Evolutionary conservation across 2,329 filamentous ascomycete genomes (phyloP), one percentile per base, ranked within the genome.

Genomic region (Lecanosticta acicola): DNA sequence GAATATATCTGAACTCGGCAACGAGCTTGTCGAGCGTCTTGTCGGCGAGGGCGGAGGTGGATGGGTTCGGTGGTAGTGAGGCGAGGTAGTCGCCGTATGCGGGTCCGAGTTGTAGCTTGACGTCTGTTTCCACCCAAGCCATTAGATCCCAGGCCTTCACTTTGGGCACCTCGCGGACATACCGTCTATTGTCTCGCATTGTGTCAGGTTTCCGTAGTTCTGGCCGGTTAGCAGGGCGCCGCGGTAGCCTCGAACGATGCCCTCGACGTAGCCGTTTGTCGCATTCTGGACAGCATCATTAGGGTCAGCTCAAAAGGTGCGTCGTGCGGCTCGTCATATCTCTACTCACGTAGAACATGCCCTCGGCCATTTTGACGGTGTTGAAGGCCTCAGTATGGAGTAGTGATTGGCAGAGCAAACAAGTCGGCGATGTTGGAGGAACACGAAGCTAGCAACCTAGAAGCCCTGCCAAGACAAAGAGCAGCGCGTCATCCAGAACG

Each of bases 1-100:
- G 87, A 37, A 98, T 78, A 68, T 98, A 98, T 65, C 89, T 84
- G 69, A 98, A 98, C 69, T 98, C 93, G 56, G 90, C 85, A 55
- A 98, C 91, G 55, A 98, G 83, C 75, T 98, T 98, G 67, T 98
- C 93, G 61, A 93, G 96, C 45, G 93, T 93, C 75, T 93, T 96
- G 60, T 87, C 81, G 50, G 93, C 93, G 59, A 98, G 87, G 57
- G 85, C 84, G 54, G 93, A 97, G 32, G 93, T 98, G 37, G 93
- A 97, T 47, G 93, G 91, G 70, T 97, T 97, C 24, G 93, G 93
- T 47, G 93, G 90, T 41, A 98, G 84, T 53, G 87, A 82, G 56
- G 87, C 84, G 57, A 98, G 87, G 71, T 95, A 95, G 72, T 98
- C 93, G 71, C 94, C 93, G 63, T 98, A 98, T 41, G 93, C 85